Percentiles rank a stretch among this genome's conserved stretches.
phyloP scores from a whole-genome alignment of 495 filamentous ascomycete genomes.

The Penicillium samsonianum region DNA sequence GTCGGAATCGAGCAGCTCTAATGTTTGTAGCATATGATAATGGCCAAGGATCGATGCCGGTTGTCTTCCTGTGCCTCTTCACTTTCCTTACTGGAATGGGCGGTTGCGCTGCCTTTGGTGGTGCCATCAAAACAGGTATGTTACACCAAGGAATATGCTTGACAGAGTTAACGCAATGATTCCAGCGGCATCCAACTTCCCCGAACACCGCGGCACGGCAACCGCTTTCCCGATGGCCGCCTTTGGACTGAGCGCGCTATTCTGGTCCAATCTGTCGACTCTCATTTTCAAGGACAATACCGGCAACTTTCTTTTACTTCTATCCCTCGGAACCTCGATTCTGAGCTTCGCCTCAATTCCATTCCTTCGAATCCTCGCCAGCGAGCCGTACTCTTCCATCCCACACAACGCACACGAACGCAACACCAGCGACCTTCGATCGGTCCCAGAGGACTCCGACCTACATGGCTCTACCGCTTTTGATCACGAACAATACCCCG shows the following conservation, averaged over 20 bases:
- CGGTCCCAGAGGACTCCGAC: slow-evolving; percentile 63
- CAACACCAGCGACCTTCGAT: slow-evolving; percentile 52
- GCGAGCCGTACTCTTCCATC: slow-evolving; percentile 64
- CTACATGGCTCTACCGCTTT: slow-evolving; percentile 52
- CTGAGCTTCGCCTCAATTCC: slow-evolving; percentile 74
- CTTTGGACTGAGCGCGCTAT: slow-evolving; percentile 94
- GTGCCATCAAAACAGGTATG: slow-evolving; percentile 74
- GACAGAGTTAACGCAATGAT: neutral
- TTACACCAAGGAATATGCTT: neutral
- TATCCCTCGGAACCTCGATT: slow-evolving; percentile 76
- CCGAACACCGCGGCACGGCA: slow-evolving; percentile 85
- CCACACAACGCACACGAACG: slow-evolving; percentile 51
- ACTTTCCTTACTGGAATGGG: slow-evolving; percentile 83
- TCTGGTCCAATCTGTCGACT: slow-evolving; percentile 80
- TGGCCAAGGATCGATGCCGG: slow-evolving; percentile 59
- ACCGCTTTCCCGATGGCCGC: slow-evolving; percentile 90
- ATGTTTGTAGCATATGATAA: slow-evolving; percentile 45
- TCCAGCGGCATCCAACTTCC: slow-evolving; percentile 86
- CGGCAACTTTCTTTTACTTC: slow-evolving; percentile 72
- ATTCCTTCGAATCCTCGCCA: slow-evolving; percentile 74
- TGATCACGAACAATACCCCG: slow-evolving; percentile 27
- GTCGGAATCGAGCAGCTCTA: slow-evolving; percentile 1
- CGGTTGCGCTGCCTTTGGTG: slow-evolving; percentile 83
- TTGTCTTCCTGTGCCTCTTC: slow-evolving; percentile 75
- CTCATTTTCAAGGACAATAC: slow-evolving; percentile 84